Evolutionary conservation across 306 rosid species (phyloP).

Genomic region (Cyamopsis tetragonoloba): DNA sequence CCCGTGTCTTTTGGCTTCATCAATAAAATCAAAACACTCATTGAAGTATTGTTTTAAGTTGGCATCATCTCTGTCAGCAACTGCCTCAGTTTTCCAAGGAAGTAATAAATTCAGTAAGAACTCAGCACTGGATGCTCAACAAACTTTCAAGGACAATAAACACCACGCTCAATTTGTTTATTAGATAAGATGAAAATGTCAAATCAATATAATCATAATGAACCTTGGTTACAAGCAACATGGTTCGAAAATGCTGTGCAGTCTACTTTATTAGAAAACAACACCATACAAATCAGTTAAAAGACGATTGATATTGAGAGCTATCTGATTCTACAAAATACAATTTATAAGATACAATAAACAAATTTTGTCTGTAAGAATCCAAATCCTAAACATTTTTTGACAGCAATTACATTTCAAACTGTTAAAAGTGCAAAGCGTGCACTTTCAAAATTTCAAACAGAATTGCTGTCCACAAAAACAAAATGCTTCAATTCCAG

Average conservation of each 20-base stretch:
- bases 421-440: not conserved
- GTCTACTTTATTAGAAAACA: not conserved
- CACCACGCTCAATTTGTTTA: not conserved
- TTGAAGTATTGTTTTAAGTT: constrained; percentile 49
- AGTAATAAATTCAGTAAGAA: constrained; percentile 14
- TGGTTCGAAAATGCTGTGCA: not conserved
- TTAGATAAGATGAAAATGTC: no score
- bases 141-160: constrained; percentile 7
- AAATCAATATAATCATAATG: not conserved
- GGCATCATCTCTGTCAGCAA: constrained; percentile 38
- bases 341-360: not conserved
- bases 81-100: constrained; percentile 38
- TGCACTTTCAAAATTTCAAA: not conserved
- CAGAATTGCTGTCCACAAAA: no score
- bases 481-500: no score
- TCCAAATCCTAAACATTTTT: no score
- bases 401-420: not conserved
- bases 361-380: no score
- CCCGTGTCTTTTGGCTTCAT: constrained; percentile 48
- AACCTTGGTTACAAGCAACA: constrained; percentile 2
- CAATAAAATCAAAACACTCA: constrained; percentile 52
- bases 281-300: not conserved
- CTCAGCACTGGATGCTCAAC: constrained; percentile 15
- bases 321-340: not conserved
- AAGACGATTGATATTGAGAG: constrained; percentile 3